Base-by-base conservation (phyloP, 371 early-diverging fungal species). In the Smittium mucronatum region DNA sequence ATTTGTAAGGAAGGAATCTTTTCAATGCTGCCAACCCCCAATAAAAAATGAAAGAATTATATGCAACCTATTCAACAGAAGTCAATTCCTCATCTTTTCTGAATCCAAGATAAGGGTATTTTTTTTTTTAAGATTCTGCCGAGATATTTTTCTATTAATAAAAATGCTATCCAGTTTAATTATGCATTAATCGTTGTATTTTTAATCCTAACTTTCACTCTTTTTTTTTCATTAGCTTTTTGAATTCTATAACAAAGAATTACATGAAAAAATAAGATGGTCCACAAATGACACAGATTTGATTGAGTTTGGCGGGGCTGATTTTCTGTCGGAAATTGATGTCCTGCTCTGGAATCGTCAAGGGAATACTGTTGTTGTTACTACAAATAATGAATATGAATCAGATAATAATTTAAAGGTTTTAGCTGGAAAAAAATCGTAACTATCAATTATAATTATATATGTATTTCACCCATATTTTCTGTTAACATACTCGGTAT, bases 181-280 rank as follows among this genome's bases (percentile, higher is more conserved):
- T n/a, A n/a, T n/a, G n/a, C n/a, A n/a, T n/a, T n/a, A n/a, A n/a
- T n/a, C n/a, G n/a, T n/a, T n/a, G n/a, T n/a, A n/a, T n/a, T n/a
- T n/a, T n/a, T n/a, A n/a, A n/a, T n/a, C n/a, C n/a, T n/a, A n/a
- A n/a, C n/a, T n/a, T n/a, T n/a, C n/a, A n/a, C n/a, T n/a, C n/a
- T n/a, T n/a, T n/a, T n/a, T n/a, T n/a, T n/a, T n/a, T n/a, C n/a
- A n/a, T n/a, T 65, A 65, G 65, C 65, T 65, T n/a, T 65, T 65
- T 65, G 65, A 34, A 34, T 31, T 65, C 34, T 15, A n/a, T 11
- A 36, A 36, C 26, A 36, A 65, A 25, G 34, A n/a, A n/a, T 5
- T 65, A 34, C 32, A 25, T 65, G 65, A 65, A 36, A 65, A 65
- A 33, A 65, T 65, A 36, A 26, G 65, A 17, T 65, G 65, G 65